Percentiles rank a stretch among this genome's conserved stretches.
Evolutionary conservation across 441 rosid species (phyloP).

Genomic region (Pelargonium exstipulatum): DNA sequence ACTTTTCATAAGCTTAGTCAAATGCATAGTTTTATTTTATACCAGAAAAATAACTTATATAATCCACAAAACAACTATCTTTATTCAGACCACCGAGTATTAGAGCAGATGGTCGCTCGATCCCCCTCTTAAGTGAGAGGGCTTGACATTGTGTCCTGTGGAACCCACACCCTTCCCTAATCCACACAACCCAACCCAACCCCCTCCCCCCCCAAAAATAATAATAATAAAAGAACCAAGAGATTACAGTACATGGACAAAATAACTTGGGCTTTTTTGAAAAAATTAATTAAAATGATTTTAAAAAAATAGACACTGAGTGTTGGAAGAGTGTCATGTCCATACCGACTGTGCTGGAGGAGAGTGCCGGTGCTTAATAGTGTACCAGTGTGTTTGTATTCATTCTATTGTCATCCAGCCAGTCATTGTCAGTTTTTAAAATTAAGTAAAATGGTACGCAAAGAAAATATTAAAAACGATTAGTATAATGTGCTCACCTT

Average conservation of each 20-base stretch:
- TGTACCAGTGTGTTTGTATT: background rate
- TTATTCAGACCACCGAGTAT: background rate
- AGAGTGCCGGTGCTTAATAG: too few relatives aligned
- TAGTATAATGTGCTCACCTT: constrained; percentile 38
- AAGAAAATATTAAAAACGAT: constrained; percentile 20
- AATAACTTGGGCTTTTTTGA: too few relatives aligned
- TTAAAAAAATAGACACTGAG: too few relatives aligned
- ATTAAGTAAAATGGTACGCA: constrained; percentile 3
- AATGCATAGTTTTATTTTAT: background rate
- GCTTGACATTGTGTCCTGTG: too few relatives aligned
- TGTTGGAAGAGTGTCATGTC: too few relatives aligned
- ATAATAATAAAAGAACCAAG: too few relatives aligned
- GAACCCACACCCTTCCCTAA: too few relatives aligned
- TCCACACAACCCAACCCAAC: too few relatives aligned
- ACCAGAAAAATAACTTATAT: background rate
- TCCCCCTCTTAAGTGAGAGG: background rate
- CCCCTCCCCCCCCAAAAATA: background rate
- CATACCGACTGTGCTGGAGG: too few relatives aligned
- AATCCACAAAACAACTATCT: background rate
- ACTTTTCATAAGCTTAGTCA: background rate
- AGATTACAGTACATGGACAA: too few relatives aligned
- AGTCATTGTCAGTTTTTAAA: background rate
- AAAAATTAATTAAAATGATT: too few relatives aligned
- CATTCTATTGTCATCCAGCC: background rate
- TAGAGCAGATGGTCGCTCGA: background rate